These are phyloP conservation scores for Fusarium sp. DNA, from an alignment of 2,329 filamentous ascomycete genomes.

Conservation along the genomic window DNA sequence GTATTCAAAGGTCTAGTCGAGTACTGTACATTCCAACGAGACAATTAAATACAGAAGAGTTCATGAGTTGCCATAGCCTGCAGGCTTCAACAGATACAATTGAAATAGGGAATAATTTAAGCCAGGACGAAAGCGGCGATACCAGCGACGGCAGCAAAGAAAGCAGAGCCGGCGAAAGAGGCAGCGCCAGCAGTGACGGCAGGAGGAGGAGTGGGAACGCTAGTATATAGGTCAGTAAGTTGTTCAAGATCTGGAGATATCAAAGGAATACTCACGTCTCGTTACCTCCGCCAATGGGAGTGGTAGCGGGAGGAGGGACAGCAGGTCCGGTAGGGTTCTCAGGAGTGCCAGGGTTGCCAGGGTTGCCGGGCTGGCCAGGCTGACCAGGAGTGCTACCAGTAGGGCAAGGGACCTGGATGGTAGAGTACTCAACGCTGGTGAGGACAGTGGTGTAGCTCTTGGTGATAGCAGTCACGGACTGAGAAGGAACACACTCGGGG, in stretches of 20 bases:
- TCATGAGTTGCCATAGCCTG: conserved; percentile 59
- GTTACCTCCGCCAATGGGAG: conserved; percentile 51
- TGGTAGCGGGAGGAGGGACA: conserved; percentile 50
- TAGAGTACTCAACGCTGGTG: conserved; percentile 68
- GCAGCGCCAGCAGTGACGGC: conserved; percentile 67
- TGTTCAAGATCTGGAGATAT: conserved; percentile 23
- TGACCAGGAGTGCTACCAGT: conserved; percentile 35
- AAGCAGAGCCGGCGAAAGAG: conserved; percentile 67
- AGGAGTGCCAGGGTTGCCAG: conserved; percentile 23
- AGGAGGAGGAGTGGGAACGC: conserved; percentile 51
- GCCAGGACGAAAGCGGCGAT: conserved; percentile 68
- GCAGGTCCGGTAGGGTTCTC: conserved; percentile 35
- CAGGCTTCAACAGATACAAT: conserved; percentile 58
- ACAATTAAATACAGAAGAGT: conserved; percentile 52
- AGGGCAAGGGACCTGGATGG: conserved; percentile 49
- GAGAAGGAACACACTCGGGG: conserved; percentile 46
- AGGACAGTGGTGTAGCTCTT: conserved; percentile 70
- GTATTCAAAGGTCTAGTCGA: conserved; percentile 57
- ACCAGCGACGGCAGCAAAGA: conserved; percentile 70
- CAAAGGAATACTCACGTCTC: conserved; percentile 50
- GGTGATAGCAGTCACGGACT: conserved; percentile 67
- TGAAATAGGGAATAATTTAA: conserved; percentile 61
- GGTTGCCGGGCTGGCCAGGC: conserved; percentile 19
- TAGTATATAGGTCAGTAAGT: conserved; percentile 26
- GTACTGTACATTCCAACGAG: conserved; percentile 58